Base-by-base conservation (phyloP, 257 asterid species). In the Solanum habrochaites region DNA sequence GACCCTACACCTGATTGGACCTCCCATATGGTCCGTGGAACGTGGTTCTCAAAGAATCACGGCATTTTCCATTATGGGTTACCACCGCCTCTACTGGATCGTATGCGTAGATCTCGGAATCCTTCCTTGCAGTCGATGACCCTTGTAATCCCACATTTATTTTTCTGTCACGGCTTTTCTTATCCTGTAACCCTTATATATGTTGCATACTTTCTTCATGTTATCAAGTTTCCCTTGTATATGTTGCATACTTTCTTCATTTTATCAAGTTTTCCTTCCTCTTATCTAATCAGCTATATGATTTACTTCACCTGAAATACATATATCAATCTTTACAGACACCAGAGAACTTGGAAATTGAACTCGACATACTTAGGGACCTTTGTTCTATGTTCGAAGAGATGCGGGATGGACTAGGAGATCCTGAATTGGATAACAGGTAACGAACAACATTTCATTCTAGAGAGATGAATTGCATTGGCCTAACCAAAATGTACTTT, bases 11-110 rank as follows among this genome's bases (percentile, higher is more conserved):
- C 92, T 25, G 94, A 91, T 66, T 93, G 96, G 97, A 90, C 89
- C 85, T 80, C 95, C 89, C 98, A 96, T 91, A 94, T 95, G 99
- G 94, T 96, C 62, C 96, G 98, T 47, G 98, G 99, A 52, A 96
- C 98, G 32, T 94, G 98, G 98, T 90, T 95, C 88, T 93, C 98
- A 35, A 92, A 92, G 87, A 93, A 92, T 88, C 93, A 92, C 52
- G 88, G 86, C 67, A 91, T 93, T 82, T 95, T 93, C 87, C 92
- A 90, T 62, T 96, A 96, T 80, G 98, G 99, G 60, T 89, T 96
- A 91, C 98, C 99, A 8, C 32, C 89, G 87, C 94, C 97, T 16
- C 73, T 96, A 89, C 86, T 96, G 67, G 93, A 92, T 89, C 93
- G 89, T 92, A 92, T 96, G 70, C 94, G 98, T 2, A 89, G 90